Conservation (phyloP, 129 eudicot species). For the Ambrosia trifida region DNA sequence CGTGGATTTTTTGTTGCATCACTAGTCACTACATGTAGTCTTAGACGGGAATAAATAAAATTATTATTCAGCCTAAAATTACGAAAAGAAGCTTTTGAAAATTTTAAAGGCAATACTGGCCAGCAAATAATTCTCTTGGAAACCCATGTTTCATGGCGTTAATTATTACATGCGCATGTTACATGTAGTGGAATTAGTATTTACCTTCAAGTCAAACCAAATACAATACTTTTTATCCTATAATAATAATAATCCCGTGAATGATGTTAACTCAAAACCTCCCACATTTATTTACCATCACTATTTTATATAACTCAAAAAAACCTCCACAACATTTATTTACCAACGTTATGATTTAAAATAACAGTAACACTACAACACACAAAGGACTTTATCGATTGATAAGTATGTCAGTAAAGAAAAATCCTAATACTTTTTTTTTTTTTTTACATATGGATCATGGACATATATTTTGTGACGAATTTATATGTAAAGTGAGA, state of each 20-base stretch:
- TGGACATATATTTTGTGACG: no score
- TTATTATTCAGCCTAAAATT: not conserved
- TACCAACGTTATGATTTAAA: no score
- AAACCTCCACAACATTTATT: no score
- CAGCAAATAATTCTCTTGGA: not conserved
- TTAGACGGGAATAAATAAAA: not conserved
- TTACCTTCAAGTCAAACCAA: slow-evolving; percentile 6
- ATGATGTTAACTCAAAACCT: not conserved
- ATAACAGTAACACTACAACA: no score
- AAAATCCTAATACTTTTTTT: no score
- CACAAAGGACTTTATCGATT: no score
- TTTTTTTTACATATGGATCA: no score
- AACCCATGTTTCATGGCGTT: slow-evolving; percentile 26
- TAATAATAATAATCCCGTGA: slow-evolving; percentile 1
- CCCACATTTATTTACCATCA: not conserved
- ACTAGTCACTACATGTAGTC: no score
- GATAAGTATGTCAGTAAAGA: no score
- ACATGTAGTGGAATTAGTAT: not conserved
- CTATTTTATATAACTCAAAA: not conserved
- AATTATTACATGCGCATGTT: slow-evolving; percentile 26
- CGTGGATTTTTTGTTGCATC: no score
- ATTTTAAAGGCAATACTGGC: not conserved
- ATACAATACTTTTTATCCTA: not conserved
- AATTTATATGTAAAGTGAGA: no score
- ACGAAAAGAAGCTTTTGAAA: not conserved